Evolutionary conservation across 2,329 filamentous ascomycete genomes (phyloP), one percentile per base, ranked within the genome.

Genomic region (Diaporthe sp.): DNA sequence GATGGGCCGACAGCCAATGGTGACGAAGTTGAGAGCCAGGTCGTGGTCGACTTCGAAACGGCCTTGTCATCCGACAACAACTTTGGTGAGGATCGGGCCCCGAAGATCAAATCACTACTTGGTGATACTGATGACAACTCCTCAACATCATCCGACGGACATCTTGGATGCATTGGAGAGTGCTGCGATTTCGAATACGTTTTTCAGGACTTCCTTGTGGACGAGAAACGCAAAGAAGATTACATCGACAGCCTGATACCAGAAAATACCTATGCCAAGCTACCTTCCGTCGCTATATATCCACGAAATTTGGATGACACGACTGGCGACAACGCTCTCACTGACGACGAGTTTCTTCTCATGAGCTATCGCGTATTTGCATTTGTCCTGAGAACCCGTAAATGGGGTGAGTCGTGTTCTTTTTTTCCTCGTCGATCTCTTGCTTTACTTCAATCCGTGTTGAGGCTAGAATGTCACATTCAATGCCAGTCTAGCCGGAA

Each of bases 351-450:
- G 37, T 53, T 79, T 0, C 22, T 82, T 0, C 79, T 84, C 39
- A 82, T 84, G 78, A 77, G 78, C 1, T 78, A 80, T n/a, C 76
- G 81, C 0, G 81, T 83, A 1, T 82, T 81, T 73, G 82, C 78
- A 0, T 84, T 82, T 37, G 76, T 82, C 0, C 71, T 84, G 2
- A 78, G 82, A 2, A 81, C 73, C 35, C 77, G 82, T 0, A 82
- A 78, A 76, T 84, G 81, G 83, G 79, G 81, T 81, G 66, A 73
- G 80, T 42, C 30, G 4, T 74, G n/a, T 30, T 37, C 53, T 65
- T 76, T 17, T 44, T 25, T 25, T 50, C 71, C n/a, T 19, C 22
- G 53, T 15, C 19, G n/a, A 30, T 35, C 19, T 19, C n/a, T 19
- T 51, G 12, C 7, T 37, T 17, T n/a, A 4, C 8, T 22, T 22